These are phyloP conservation scores for Amanita exitialis DNA, from an alignment of 768 basidiomycete species.

Conservation along the genomic window DNA sequence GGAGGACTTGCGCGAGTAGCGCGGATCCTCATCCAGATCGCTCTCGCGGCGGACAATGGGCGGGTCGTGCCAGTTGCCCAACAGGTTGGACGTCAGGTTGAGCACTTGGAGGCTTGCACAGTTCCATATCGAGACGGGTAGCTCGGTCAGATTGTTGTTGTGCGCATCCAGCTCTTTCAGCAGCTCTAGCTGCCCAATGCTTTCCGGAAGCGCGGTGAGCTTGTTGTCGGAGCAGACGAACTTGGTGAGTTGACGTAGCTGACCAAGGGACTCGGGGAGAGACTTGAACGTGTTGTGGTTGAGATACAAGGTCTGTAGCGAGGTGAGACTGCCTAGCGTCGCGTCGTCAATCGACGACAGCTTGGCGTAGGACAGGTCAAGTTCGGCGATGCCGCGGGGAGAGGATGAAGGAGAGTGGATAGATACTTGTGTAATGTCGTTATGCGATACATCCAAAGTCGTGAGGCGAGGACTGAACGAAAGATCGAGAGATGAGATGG, in stretches of 20 bases:
- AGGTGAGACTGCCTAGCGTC: slow-evolving; percentile 61
- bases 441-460: slow-evolving; percentile 70
- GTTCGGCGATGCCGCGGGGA: slow-evolving; percentile 41
- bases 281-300: slow-evolving; percentile 82
- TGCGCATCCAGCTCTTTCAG: slow-evolving; percentile 78
- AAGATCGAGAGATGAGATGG: slow-evolving; percentile 71
- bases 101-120: slow-evolving; percentile 63
- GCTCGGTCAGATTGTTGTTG: slow-evolving; percentile 75
- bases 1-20: background rate
- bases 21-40: background rate
- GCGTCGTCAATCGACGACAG: slow-evolving; percentile 74
- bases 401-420: slow-evolving; percentile 38
- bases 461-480: slow-evolving; percentile 58
- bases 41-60: slow-evolving; percentile 20
- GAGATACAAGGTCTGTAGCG: slow-evolving; percentile 62
- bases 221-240: slow-evolving; percentile 91
- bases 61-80: slow-evolving; percentile 65
- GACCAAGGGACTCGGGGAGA: slow-evolving; percentile 77
- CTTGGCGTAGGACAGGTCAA: slow-evolving; percentile 85
- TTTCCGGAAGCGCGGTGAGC: slow-evolving; percentile 62
- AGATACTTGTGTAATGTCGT: slow-evolving; percentile 78
- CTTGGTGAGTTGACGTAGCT: slow-evolving; percentile 55
- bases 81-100: slow-evolving; percentile 84
- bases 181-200: slow-evolving; percentile 66
- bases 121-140: slow-evolving; percentile 76